These are phyloP conservation scores for Venustampulla echinocandica DNA, from an alignment of 495 filamentous ascomycete genomes.

Conservation along the genomic window DNA sequence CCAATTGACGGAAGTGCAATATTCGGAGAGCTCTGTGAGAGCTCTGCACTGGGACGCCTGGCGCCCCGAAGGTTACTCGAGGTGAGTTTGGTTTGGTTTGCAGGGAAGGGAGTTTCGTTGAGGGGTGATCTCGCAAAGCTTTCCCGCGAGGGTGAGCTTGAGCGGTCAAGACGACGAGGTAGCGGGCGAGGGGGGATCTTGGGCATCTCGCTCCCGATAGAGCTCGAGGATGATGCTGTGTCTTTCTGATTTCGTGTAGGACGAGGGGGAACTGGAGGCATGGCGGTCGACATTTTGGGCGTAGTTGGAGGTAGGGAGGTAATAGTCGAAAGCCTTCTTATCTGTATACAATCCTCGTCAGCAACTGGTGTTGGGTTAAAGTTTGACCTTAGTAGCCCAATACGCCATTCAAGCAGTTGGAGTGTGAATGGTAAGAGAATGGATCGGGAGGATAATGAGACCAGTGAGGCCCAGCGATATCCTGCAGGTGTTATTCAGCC, in stretches of 20 bases:
- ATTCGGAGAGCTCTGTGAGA: constrained; percentile 59
- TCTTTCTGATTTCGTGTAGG: constrained; percentile 43
- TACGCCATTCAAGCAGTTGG: background rate
- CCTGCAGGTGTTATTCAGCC: background rate
- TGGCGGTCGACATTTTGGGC: constrained; percentile 44
- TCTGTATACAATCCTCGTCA: background rate
- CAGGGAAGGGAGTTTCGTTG: constrained; percentile 45
- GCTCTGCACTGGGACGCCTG: constrained; percentile 35
- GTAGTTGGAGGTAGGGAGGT: constrained; percentile 1
- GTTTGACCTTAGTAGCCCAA: too few relatives aligned
- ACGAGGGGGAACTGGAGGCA: constrained; percentile 51
- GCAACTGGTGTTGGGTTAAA: background rate
- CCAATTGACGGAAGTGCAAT: constrained; percentile 73
- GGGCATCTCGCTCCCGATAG: constrained; percentile 30
- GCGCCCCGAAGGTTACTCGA: constrained; percentile 33
- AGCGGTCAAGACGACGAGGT: constrained; percentile 60
- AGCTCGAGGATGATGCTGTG: constrained; percentile 11
- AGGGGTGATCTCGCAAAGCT: constrained; percentile 79
- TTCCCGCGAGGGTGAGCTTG: constrained; percentile 65
- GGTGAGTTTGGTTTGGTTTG: constrained; percentile 27
- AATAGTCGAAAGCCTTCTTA: background rate
- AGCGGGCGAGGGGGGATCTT: constrained; percentile 63
- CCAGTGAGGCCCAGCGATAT: background rate
- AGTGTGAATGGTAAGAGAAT: background rate
- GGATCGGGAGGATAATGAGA: too few relatives aligned